Conservation (phyloP, 2,329 filamentous ascomycete genomes). For the Hymenoscyphus linearis region DNA sequence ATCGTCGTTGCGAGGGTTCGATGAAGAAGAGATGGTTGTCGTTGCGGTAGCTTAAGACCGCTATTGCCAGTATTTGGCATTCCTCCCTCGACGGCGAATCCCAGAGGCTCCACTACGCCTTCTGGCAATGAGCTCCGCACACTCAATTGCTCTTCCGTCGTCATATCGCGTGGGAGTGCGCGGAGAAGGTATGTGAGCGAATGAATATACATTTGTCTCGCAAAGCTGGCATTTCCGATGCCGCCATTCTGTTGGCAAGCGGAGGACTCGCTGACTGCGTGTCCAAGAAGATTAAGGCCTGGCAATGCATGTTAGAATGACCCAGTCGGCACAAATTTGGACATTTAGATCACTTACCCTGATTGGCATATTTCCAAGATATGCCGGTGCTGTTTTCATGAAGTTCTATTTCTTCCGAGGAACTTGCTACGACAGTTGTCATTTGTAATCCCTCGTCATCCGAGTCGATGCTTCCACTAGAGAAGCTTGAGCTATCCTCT, state of each 20-base stretch:
- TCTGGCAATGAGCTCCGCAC: slow-evolving; percentile 47
- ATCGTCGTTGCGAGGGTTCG: slow-evolving; percentile 51
- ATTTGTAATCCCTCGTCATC: slow-evolving; percentile 19
- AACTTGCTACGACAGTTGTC: not conserved
- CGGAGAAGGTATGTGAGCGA: slow-evolving; percentile 59
- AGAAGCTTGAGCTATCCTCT: slow-evolving; percentile 16
- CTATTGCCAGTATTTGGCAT: not conserved
- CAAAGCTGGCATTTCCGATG: slow-evolving; percentile 40
- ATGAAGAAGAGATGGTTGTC: slow-evolving; percentile 50
- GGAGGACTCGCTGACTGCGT: slow-evolving; percentile 41
- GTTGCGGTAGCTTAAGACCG: slow-evolving; percentile 13
- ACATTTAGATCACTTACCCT: slow-evolving; percentile 39
- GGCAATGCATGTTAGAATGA: not conserved
- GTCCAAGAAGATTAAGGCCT: slow-evolving; percentile 44
- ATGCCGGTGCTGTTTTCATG: slow-evolving; percentile 35
- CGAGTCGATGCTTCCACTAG: slow-evolving; percentile 12
- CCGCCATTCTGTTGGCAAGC: slow-evolving; percentile 25
- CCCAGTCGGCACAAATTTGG: not conserved
- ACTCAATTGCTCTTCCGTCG: slow-evolving; percentile 46
- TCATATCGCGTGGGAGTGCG: slow-evolving; percentile 54
- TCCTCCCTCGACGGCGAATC: slow-evolving; percentile 10
- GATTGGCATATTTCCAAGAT: slow-evolving; percentile 46
- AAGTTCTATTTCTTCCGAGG: slow-evolving; percentile 11
- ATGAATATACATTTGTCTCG: slow-evolving; percentile 59
- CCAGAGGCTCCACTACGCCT: slow-evolving; percentile 23